A percentile compares a stretch with the other conserved stretches of the same genome.
These are phyloP conservation scores for Xylaria sp. DNA, from an alignment of 2,329 filamentous ascomycete genomes.

Conservation along the genomic window DNA sequence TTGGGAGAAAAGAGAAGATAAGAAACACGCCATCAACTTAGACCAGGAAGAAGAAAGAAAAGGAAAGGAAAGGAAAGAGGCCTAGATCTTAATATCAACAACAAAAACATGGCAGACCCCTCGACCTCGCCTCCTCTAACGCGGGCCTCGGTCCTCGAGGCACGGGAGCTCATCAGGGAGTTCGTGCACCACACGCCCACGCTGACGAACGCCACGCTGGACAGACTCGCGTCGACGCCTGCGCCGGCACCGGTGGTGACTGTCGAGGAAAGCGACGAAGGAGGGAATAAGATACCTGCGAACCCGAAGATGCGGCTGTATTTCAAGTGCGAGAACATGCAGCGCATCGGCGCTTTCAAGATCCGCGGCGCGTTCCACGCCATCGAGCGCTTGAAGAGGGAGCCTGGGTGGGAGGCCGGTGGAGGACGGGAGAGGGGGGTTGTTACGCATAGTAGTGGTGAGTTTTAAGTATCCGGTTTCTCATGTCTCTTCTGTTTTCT, in stretches of 20 bases:
- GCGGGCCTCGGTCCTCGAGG: slow-evolving; percentile 75
- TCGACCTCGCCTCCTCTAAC: slow-evolving; percentile 72
- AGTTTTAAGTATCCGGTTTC: slow-evolving; percentile 41
- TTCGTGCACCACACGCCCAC: slow-evolving; percentile 88
- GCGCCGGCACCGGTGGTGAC: slow-evolving; percentile 50
- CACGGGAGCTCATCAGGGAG: slow-evolving; percentile 77
- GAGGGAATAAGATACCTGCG: slow-evolving; percentile 57
- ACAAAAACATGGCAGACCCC: slow-evolving; percentile 62
- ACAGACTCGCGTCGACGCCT: slow-evolving; percentile 77
- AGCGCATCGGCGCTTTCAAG: slow-evolving; percentile 93
- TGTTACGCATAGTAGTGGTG: slow-evolving; percentile 90
- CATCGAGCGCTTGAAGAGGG: slow-evolving; percentile 72
- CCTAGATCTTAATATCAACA: background rate
- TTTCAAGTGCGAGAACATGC: slow-evolving; percentile 97
- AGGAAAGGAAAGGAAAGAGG: background rate
- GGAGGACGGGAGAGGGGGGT: slow-evolving; percentile 75
- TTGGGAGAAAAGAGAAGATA: background rate
- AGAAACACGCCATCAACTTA: background rate
- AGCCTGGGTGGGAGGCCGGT: slow-evolving; percentile 69
- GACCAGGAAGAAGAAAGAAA: background rate
- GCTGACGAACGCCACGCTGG: slow-evolving; percentile 80
- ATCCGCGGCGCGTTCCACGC: slow-evolving; percentile 91
- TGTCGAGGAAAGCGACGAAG: no score
- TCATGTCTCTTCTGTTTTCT: background rate
- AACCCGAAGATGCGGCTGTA: slow-evolving; percentile 77